Conservation (phyloP, 345 rosid species). For the Barbarea vulgaris region DNA sequence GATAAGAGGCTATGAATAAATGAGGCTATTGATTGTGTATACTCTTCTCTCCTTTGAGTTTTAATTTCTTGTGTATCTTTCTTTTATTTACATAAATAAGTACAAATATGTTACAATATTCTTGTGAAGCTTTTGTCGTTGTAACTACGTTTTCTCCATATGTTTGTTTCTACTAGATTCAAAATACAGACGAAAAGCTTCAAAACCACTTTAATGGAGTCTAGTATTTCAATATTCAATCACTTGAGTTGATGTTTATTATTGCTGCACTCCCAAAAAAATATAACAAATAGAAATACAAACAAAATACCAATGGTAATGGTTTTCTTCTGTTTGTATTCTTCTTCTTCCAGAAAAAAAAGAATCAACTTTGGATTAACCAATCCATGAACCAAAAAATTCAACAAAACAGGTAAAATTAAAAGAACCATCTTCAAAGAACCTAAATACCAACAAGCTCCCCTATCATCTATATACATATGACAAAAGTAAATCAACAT, state of each 20-base stretch:
- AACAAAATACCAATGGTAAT: constrained; percentile 3
- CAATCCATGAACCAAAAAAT: neutral
- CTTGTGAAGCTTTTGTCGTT: constrained; percentile 25
- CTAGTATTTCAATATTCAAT: constrained; percentile 3
- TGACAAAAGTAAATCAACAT: constrained; percentile 8
- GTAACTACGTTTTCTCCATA: constrained; percentile 2
- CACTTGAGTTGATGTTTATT: neutral
- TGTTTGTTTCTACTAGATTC: neutral
- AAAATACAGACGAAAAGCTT: neutral
- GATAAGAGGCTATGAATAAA: constrained; percentile 25
- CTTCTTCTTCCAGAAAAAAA: neutral
- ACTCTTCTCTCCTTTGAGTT: neutral
- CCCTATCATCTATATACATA: constrained; percentile 35
- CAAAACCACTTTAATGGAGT: neutral
- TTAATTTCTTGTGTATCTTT: neutral
- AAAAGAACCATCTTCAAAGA: constrained; percentile 15
- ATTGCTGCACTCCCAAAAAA: neutral
- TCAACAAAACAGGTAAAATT: constrained; percentile 10
- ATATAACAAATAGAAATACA: constrained; percentile 13
- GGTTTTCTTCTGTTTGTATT: constrained; percentile 16
- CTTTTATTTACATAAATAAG: neutral
- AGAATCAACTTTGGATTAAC: neutral
- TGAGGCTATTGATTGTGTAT: neutral
- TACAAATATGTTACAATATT: neutral
- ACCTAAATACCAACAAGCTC: constrained; percentile 27